Conservation (phyloP, 139 green algal species). For the Asterochloris sp. region DNA sequence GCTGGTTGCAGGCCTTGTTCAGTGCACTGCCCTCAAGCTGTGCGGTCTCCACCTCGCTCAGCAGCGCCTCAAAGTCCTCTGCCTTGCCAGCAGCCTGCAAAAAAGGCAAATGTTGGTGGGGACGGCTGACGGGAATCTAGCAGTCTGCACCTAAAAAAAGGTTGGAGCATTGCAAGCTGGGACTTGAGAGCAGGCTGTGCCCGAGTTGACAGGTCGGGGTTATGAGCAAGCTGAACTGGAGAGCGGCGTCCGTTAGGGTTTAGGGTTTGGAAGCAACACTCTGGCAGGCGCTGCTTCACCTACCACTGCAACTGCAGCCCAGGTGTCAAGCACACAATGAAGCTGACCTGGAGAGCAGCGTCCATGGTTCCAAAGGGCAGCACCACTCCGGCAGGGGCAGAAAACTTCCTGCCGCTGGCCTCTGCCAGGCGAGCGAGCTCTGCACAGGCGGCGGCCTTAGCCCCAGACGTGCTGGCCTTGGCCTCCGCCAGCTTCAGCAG, state of each 20-base stretch:
- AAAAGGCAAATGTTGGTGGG: not conserved
- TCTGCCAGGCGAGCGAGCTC: constrained; percentile 47
- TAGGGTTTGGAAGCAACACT: too few species aligned
- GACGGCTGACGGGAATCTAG: too few species aligned
- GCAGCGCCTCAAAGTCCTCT: constrained; percentile 36
- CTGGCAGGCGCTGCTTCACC: too few species aligned
- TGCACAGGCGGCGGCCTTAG: constrained; percentile 82
- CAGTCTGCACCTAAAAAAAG: too few species aligned
- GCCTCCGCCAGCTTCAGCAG: constrained; percentile 62
- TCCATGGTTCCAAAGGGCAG: constrained; percentile 95
- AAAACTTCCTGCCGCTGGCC: constrained; percentile 35
- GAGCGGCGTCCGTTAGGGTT: too few species aligned
- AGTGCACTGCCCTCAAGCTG: constrained; percentile 34
- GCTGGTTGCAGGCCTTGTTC: constrained; percentile 36
- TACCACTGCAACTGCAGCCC: too few species aligned
- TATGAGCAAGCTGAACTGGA: too few species aligned
- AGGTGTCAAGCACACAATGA: too few species aligned
- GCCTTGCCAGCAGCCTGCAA: constrained; percentile 23
- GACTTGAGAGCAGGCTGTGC: too few species aligned
- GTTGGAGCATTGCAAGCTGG: too few species aligned
- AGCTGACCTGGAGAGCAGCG: constrained; percentile 39
- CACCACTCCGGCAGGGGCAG: constrained; percentile 51
- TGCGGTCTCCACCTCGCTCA: constrained; percentile 31
- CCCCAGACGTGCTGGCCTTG: constrained; percentile 48
- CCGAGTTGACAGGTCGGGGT: too few species aligned